phyloP scores from a whole-genome alignment of 2,329 filamentous ascomycete genomes.

The Aspergillus tubingensis region DNA sequence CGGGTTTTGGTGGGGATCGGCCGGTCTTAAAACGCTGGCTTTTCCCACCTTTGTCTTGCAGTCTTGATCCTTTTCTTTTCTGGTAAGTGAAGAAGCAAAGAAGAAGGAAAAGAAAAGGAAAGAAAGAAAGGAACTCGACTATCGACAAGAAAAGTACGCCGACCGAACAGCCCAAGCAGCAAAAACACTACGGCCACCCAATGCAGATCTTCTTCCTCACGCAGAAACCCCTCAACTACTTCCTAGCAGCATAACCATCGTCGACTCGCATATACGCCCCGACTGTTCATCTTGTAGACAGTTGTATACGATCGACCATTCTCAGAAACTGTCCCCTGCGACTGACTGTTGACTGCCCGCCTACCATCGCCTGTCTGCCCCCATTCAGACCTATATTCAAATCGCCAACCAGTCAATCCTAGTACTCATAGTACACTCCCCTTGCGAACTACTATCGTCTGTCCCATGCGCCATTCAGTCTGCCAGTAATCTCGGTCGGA shows the following conservation, averaged over 20 bases:
- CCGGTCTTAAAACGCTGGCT: constrained; percentile 3
- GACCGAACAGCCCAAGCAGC: constrained; percentile 8
- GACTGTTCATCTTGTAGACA: constrained; percentile 5
- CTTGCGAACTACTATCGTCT: neutral
- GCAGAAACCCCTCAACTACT: constrained; percentile 26
- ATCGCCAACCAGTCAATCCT: neutral
- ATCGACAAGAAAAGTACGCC: too few relatives aligned
- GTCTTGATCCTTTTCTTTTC: neutral
- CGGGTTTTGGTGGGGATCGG: too few relatives aligned
- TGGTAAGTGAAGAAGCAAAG: neutral
- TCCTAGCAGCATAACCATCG: constrained; percentile 23
- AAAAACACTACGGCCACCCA: constrained; percentile 14
- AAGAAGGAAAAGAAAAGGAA: neutral
- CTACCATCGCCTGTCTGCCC: neutral
- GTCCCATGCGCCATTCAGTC: constrained; percentile 10
- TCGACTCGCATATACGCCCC: neutral
- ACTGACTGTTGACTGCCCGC: too few relatives aligned
- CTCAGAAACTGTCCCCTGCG: neutral
- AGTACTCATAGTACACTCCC: neutral
- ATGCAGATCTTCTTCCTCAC: constrained; percentile 27
- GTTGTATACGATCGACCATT: constrained; percentile 1
- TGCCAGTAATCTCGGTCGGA: constrained; percentile 3
- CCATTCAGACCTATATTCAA: neutral
- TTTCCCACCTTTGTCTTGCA: neutral
- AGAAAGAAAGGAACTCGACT: neutral